Conservation (phyloP, 164 flowering plant genomes). For the Berberis vulgaris region DNA sequence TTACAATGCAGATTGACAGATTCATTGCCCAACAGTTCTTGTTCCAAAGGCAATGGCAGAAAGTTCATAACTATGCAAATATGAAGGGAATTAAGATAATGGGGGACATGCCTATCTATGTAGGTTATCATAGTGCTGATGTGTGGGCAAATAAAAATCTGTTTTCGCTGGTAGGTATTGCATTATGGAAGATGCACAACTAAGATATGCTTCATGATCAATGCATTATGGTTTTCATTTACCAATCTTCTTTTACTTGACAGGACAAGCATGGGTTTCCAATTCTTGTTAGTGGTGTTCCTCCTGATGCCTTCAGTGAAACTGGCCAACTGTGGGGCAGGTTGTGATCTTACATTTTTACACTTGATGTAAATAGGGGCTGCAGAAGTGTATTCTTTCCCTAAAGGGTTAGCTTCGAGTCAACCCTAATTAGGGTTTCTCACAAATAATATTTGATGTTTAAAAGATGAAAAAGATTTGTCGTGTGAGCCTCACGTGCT, state of each 20-base stretch:
- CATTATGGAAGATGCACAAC: not conserved
- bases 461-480: no score
- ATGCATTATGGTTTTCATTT: not conserved
- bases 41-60: slow-evolving; percentile 96
- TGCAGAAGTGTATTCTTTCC: no score
- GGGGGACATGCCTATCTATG: slow-evolving; percentile 99
- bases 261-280: slow-evolving; percentile 91
- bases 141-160: slow-evolving; percentile 93
- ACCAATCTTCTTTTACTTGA: slow-evolving; percentile 7
- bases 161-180: slow-evolving; percentile 67
- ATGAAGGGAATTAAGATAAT: slow-evolving; percentile 75
- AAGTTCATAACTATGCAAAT: slow-evolving; percentile 67
- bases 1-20: slow-evolving; percentile 49
- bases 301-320: slow-evolving; percentile 98
- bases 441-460: no score
- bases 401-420: no score
- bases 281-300: slow-evolving; percentile 89
- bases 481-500: no score
- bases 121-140: slow-evolving; percentile 98
- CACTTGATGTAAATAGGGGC: no score
- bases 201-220: not conserved
- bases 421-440: no score
- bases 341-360: slow-evolving; percentile 18
- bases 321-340: slow-evolving; percentile 99
- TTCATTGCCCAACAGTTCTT: slow-evolving; percentile 90